Conservation (phyloP, 305 asterid genomes). For the Salvia sclarea region DNA sequence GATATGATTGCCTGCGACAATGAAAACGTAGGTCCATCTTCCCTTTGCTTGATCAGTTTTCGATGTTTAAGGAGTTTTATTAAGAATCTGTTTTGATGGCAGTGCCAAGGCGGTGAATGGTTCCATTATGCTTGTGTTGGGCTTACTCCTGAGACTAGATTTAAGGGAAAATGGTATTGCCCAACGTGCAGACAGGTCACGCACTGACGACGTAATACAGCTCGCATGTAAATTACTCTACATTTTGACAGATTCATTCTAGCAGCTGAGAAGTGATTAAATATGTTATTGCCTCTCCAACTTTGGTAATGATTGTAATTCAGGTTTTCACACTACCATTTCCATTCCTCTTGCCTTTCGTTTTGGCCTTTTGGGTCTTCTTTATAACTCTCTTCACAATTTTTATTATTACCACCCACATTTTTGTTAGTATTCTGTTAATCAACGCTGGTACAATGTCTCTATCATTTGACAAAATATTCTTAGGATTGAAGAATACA, state of each 20-base stretch:
- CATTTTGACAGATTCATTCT: background rate
- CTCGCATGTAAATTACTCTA: background rate
- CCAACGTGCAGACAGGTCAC: slow-evolving; percentile 81
- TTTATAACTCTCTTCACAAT: background rate
- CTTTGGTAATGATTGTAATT: background rate
- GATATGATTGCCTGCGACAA: slow-evolving; percentile 99
- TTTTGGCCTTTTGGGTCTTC: background rate
- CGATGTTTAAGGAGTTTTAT: background rate
- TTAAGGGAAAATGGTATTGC: slow-evolving; percentile 96
- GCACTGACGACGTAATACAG: slow-evolving; percentile 19
- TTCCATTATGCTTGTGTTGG: slow-evolving; percentile 96
- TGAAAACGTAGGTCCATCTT: slow-evolving; percentile 61
- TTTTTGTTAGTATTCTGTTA: background rate
- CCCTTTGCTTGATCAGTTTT: slow-evolving; percentile 17
- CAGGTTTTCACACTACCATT: background rate
- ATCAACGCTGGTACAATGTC: background rate
- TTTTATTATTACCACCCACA: background rate
- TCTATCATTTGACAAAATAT: background rate
- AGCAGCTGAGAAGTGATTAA: background rate
- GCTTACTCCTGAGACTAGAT: slow-evolving; percentile 92
- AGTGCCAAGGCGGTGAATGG: slow-evolving; percentile 99
- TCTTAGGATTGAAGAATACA: background rate
- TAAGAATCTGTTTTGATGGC: slow-evolving; percentile 2
- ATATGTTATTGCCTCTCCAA: background rate
- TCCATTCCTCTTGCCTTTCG: background rate